phyloP scores from a whole-genome alignment of 306 rosid genomes.

The Lotus japonicus region DNA sequence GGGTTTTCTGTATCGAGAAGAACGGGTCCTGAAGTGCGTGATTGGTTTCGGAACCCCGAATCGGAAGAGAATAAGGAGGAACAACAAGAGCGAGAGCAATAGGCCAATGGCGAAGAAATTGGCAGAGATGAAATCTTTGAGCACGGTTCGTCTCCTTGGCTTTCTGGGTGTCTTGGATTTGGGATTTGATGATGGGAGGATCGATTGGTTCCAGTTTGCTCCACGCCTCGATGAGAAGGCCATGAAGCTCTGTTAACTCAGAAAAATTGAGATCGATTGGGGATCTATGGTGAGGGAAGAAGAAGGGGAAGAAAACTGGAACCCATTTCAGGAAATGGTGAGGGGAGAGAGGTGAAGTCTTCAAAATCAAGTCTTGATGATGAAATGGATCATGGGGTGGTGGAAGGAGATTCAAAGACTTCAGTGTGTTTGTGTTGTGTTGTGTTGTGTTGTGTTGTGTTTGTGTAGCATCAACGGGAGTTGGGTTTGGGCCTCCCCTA shows the following conservation, averaged over 20 bases:
- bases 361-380: constrained; percentile 2
- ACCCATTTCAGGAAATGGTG: background rate
- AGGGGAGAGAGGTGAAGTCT: background rate
- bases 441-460: too few relatives aligned
- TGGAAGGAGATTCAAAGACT: too few relatives aligned
- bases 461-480: too few relatives aligned
- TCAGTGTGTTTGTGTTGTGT: background rate
- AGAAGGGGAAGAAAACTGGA: background rate
- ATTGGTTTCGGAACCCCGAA: constrained; percentile 80
- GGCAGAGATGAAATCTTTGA: constrained; percentile 59
- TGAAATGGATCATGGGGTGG: background rate
- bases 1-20: constrained; percentile 40
- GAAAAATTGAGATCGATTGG: too few relatives aligned
- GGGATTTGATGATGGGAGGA: constrained; percentile 61
- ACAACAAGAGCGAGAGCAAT: constrained; percentile 45
- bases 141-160: constrained; percentile 42
- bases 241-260: too few relatives aligned
- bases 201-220: constrained; percentile 56
- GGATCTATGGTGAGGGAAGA: background rate
- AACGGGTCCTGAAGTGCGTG: constrained; percentile 35
- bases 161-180: constrained; percentile 67
- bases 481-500: too few relatives aligned
- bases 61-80: constrained; percentile 58
- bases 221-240: constrained; percentile 71
- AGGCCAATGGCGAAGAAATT: constrained; percentile 86